Evolutionary conservation across 352 stramenopile species (phyloP), one percentile per base, ranked within the genome.

Genomic region (Globisporangium cederbergense): DNA sequence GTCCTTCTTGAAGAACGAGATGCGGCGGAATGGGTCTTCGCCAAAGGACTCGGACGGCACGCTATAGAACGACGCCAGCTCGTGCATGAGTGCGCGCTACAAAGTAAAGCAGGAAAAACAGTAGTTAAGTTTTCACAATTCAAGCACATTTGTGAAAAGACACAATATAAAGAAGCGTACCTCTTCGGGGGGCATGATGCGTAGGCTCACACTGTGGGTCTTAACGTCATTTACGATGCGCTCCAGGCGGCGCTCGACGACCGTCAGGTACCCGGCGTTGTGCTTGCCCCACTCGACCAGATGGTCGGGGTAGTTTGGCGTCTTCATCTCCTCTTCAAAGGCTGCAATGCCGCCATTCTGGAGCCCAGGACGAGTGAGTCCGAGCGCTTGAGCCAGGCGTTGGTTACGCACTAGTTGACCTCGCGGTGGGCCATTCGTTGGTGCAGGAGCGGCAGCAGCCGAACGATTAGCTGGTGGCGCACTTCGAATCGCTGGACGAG

Each of bases 301-400:
- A 9, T 88, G 68, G 42, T 81, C 62, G 2, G 80, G 64, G 60
- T 90, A 94, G 52, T 64, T 81, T 1, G 83, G 83, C 7, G 76
- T 86, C 64, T 88, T 83, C 77, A 94, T 81, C 59, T 94, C 86
- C 34, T 90, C 74, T 61, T 91, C 83, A 65, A 94, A 90, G 18
- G 77, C 77, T 0, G 79, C 77, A 8, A 74, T 64, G 40, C 70
- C 66, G 10, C 77, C 73, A 8, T 58, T 73, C n/a, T 62, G 58
- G 52, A 68, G 65, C 22, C 75, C 78, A 30, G 76, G 76, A 43
- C 76, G 69, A 32, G 72, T 64, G 9, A 93, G 64, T 9, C 84
- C 84, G 32, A 93, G 70, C 1, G 82, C 84, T 53, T 88, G 72
- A 1, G 82, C 82, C 11, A 93, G 58, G 38, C 80, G 74, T 47